Conservation (phyloP, 192 early-diverging fungal genomes). For the Phlyctochytrium planicorne region DNA sequence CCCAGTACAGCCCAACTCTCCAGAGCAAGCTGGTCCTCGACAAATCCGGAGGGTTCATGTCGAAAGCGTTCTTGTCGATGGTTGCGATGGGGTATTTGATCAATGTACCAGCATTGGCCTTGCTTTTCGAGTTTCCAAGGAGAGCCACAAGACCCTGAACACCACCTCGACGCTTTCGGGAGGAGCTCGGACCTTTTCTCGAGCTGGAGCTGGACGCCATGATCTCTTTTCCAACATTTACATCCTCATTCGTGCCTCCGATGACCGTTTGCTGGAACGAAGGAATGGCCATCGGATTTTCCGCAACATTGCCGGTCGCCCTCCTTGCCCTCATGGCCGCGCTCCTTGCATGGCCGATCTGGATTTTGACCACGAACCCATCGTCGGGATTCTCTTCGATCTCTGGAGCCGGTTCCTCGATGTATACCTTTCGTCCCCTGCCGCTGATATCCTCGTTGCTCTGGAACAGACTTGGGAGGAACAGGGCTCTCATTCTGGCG, state of each 20-base stretch:
- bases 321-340: neutral
- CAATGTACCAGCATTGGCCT: too few relatives aligned
- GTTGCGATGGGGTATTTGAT: neutral
- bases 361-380: neutral
- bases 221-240: too few relatives aligned
- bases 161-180: too few relatives aligned
- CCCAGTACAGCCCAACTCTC: neutral
- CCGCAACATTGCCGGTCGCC: too few relatives aligned
- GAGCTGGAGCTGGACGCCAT: too few relatives aligned
- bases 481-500: slow-evolving; percentile 16
- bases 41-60: slow-evolving; percentile 1
- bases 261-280: too few relatives aligned
- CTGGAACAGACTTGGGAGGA: slow-evolving; percentile 25
- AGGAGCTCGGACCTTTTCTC: too few relatives aligned
- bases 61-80: neutral
- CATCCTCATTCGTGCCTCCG: too few relatives aligned
- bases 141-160: neutral
- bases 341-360: neutral
- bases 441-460: slow-evolving; percentile 6
- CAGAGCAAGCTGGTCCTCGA: neutral
- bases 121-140: neutral
- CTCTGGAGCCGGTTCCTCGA: neutral
- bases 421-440: neutral
- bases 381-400: neutral
- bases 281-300: too few relatives aligned